Evolutionary conservation across 768 basidiomycete genomes (phyloP).

Genomic region (Collybia nuda): DNA sequence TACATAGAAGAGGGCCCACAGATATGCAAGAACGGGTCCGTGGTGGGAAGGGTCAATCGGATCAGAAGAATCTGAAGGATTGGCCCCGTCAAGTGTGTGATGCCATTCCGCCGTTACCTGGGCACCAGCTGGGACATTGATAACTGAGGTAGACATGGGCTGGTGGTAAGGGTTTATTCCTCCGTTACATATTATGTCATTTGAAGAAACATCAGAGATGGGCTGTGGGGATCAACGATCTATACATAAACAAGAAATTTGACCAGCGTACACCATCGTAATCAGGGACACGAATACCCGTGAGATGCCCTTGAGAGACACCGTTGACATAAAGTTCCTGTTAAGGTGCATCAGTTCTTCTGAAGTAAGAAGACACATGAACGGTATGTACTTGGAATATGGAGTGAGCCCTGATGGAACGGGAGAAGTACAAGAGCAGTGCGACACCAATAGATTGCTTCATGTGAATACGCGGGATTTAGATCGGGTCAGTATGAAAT

Average conservation of each 20-base stretch:
- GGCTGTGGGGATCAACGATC: conserved; percentile 29
- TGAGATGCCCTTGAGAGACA: conserved; percentile 38
- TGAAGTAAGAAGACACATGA: neutral
- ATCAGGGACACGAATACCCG: conserved; percentile 37
- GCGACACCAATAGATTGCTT: conserved; percentile 20
- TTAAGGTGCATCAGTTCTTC: neutral
- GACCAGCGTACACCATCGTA: conserved; percentile 33
- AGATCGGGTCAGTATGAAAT: neutral
- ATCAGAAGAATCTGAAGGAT: conserved; percentile 38
- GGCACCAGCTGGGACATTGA: conserved; percentile 49
- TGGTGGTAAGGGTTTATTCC: conserved; percentile 51
- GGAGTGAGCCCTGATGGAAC: conserved; percentile 40
- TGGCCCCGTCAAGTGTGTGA: conserved; percentile 42
- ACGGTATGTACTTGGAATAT: conserved; percentile 44
- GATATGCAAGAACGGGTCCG: conserved; percentile 49
- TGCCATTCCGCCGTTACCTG: conserved; percentile 55
- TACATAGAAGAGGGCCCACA: conserved; percentile 27
- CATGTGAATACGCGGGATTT: conserved; percentile 12
- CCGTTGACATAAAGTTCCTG: conserved; percentile 52
- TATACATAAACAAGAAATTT: neutral
- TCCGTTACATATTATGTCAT: conserved; percentile 56
- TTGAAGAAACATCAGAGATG: conserved; percentile 53
- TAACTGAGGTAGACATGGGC: conserved; percentile 41
- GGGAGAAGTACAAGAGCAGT: conserved; percentile 26
- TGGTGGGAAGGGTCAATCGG: conserved; percentile 50